Conservation (phyloP, 148 eudicot genomes). For the Polygonum aviculare region DNA sequence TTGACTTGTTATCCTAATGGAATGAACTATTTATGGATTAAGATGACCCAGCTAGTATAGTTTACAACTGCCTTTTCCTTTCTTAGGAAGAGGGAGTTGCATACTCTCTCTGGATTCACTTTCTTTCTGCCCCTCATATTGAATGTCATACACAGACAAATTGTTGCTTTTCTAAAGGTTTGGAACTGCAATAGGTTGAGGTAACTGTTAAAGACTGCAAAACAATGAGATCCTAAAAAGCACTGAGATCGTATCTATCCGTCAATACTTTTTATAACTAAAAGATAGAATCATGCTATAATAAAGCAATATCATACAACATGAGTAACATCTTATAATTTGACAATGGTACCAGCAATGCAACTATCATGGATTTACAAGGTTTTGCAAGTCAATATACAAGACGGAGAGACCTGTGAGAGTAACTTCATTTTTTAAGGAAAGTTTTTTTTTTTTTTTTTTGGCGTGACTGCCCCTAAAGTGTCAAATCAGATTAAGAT, state of each 20-base stretch:
- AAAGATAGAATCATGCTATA: neutral
- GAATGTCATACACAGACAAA: neutral
- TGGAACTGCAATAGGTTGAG: neutral
- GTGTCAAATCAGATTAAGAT: neutral
- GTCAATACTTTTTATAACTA: neutral
- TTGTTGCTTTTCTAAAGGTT: neutral
- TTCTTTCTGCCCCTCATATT: neutral
- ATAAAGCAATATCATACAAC: neutral
- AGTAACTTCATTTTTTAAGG: neutral
- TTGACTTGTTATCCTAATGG: neutral
- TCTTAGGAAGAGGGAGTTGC: neutral
- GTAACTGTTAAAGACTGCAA: neutral
- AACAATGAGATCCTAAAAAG: neutral
- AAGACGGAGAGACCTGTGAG: neutral
- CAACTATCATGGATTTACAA: neutral
- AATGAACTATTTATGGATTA: neutral
- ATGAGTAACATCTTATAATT: neutral
- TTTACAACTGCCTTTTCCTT: neutral
- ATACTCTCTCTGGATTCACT: neutral
- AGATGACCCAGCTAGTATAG: neutral
- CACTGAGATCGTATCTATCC: neutral
- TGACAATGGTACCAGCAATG: neutral
- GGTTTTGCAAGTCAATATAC: neutral
- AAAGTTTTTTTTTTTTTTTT: too few species aligned
- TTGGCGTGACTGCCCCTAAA: neutral